These are phyloP conservation scores for Musa beccarii DNA, from an alignment of 176 grass and related monocot genomes.

Conservation along the genomic window DNA sequence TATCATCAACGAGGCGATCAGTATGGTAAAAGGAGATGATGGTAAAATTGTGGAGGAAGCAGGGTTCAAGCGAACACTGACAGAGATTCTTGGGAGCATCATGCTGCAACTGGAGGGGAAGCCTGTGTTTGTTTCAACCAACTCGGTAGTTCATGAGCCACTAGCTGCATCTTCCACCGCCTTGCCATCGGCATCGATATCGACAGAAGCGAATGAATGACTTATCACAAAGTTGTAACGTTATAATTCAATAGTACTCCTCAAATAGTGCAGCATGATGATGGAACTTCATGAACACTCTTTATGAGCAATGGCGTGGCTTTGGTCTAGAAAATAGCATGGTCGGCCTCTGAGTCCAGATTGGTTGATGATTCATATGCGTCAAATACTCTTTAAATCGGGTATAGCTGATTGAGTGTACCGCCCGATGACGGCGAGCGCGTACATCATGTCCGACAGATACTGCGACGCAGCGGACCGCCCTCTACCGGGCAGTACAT, in stretches of 20 bases:
- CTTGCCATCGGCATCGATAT: neutral
- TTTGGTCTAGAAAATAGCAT: too few relatives aligned
- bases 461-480: too few relatives aligned
- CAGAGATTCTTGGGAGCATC: slow-evolving; percentile 39
- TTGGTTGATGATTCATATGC: too few relatives aligned
- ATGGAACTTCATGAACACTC: too few relatives aligned
- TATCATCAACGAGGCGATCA: slow-evolving; percentile 39
- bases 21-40: slow-evolving; percentile 20
- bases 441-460: too few relatives aligned
- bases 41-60: slow-evolving; percentile 33
- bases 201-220: neutral
- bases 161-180: slow-evolving; percentile 26
- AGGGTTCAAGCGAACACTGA: slow-evolving; percentile 61
- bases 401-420: too few relatives aligned
- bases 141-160: slow-evolving; percentile 59
- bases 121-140: slow-evolving; percentile 60
- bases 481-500: too few relatives aligned
- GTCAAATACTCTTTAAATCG: too few relatives aligned
- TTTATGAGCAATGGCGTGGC: too few relatives aligned
- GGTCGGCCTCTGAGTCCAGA: too few relatives aligned
- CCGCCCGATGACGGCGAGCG: too few relatives aligned
- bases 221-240: neutral
- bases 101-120: slow-evolving; percentile 49
- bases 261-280: neutral
- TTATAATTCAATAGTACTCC: neutral